Conservation (phyloP, 345 rosid species). For the Trapa incisa region DNA sequence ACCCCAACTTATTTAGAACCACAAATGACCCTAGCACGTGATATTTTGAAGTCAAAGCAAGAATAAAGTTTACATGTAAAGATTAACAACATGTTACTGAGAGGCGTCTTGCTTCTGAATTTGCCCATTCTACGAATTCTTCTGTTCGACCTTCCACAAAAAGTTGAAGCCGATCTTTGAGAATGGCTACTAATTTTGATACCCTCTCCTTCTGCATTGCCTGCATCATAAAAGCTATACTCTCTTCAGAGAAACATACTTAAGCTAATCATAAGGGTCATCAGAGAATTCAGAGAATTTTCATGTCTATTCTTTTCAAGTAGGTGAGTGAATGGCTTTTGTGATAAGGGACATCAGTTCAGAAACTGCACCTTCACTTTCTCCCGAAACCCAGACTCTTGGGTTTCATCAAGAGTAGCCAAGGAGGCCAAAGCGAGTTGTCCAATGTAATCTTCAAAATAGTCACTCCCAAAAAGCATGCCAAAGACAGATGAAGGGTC, state of each 20-base stretch:
- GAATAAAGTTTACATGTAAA: not conserved
- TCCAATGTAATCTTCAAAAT: slow-evolving; percentile 85
- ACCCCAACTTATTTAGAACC: not conserved
- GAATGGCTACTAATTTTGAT: slow-evolving; percentile 40
- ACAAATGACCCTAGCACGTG: not conserved
- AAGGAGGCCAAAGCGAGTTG: slow-evolving; percentile 74
- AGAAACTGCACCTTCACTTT: slow-evolving; percentile 45
- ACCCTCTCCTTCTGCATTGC: slow-evolving; percentile 65
- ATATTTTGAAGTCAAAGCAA: not conserved
- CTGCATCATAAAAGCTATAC: slow-evolving; percentile 32
- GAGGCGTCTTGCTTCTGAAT: slow-evolving; percentile 63
- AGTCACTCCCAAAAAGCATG: slow-evolving; percentile 83
- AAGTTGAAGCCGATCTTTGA: slow-evolving; percentile 59
- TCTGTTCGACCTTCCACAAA: slow-evolving; percentile 53
- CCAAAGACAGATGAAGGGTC: slow-evolving; percentile 91
- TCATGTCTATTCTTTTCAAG: not conserved
- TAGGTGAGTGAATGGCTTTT: not conserved
- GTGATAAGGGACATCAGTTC: not conserved
- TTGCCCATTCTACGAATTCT: slow-evolving; percentile 67
- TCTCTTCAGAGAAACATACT: not conserved
- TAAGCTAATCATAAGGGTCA: not conserved
- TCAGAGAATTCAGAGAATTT: not conserved
- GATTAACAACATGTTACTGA: slow-evolving; percentile 52
- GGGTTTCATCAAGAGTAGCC: slow-evolving; percentile 38
- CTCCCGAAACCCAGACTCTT: slow-evolving; percentile 44